phyloP scores from a whole-genome alignment of 345 rosid genomes.

The Citrus cavaleriei region DNA sequence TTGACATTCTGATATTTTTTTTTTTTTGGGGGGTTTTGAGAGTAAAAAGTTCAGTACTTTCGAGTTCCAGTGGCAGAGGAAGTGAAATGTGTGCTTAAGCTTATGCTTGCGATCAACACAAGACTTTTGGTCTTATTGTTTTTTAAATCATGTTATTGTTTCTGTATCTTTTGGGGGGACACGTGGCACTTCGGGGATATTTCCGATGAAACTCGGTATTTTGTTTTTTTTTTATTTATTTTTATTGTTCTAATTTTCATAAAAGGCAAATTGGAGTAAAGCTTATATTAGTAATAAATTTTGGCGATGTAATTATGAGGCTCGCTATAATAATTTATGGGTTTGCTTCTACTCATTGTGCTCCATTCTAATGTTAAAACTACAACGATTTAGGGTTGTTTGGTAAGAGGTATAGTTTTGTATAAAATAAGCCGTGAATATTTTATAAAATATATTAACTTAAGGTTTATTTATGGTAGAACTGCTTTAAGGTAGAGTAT shows the following conservation, averaged over 20 bases:
- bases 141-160: too few relatives aligned
- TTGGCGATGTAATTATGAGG: background rate
- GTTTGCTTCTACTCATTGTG: too few relatives aligned
- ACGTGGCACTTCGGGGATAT: background rate
- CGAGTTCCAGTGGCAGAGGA: background rate
- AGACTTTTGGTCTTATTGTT: background rate
- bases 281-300: too few relatives aligned
- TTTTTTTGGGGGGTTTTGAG: background rate
- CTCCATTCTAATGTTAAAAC: too few relatives aligned
- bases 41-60: background rate
- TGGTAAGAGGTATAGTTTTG: too few relatives aligned
- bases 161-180: background rate
- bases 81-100: background rate
- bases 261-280: too few relatives aligned
- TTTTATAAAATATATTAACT: too few relatives aligned
- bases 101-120: background rate
- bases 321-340: too few relatives aligned
- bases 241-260: background rate
- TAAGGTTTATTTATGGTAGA: too few relatives aligned
- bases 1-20: constrained; percentile 33
- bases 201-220: background rate
- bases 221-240: too few relatives aligned
- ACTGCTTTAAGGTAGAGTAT: rapidly evolving
- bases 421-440: too few relatives aligned
- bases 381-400: too few relatives aligned